phyloP scores from a whole-genome alignment of 176 grass and related monocot genomes.

The Phragmites australis region DNA sequence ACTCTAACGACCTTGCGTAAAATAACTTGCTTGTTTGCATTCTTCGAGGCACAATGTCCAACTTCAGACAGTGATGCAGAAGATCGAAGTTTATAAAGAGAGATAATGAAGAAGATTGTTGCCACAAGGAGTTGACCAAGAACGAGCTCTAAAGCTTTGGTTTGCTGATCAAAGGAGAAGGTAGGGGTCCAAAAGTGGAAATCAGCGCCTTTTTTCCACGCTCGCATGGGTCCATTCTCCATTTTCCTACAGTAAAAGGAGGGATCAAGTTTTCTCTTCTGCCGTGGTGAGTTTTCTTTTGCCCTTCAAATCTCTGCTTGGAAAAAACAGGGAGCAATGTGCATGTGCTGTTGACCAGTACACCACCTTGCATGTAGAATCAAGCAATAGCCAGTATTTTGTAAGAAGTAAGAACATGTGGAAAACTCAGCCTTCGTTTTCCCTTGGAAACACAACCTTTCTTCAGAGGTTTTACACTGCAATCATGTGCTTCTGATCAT shows the following conservation, averaged over 20 bases:
- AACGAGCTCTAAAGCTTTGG: slow-evolving; percentile 3
- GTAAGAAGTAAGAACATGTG: not conserved
- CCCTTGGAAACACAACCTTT: not conserved
- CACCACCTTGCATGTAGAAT: slow-evolving; percentile 1
- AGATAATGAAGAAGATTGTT: slow-evolving; percentile 31
- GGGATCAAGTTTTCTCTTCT: not conserved
- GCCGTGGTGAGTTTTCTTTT: slow-evolving; percentile 13
- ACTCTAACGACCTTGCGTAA: not conserved
- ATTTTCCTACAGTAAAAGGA: slow-evolving; percentile 23
- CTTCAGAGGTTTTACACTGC: not conserved
- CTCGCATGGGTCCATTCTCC: not conserved
- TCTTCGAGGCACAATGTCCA: not conserved
- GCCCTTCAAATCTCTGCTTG: not conserved
- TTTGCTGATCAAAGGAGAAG: slow-evolving; percentile 14
- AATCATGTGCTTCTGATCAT: not conserved
- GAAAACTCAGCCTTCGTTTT: not conserved
- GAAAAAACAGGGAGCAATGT: not conserved
- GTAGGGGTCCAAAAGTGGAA: slow-evolving; percentile 28
- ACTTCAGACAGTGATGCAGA: not conserved
- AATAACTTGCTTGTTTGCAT: not conserved
- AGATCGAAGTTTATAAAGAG: not conserved
- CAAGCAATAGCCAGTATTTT: not conserved
- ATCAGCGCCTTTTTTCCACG: not conserved
- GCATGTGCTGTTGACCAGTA: slow-evolving; percentile 6
- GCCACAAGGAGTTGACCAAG: slow-evolving; percentile 1